These are phyloP conservation scores for Prosopis cineraria DNA, from an alignment of 306 rosid genomes.

Conservation along the genomic window DNA sequence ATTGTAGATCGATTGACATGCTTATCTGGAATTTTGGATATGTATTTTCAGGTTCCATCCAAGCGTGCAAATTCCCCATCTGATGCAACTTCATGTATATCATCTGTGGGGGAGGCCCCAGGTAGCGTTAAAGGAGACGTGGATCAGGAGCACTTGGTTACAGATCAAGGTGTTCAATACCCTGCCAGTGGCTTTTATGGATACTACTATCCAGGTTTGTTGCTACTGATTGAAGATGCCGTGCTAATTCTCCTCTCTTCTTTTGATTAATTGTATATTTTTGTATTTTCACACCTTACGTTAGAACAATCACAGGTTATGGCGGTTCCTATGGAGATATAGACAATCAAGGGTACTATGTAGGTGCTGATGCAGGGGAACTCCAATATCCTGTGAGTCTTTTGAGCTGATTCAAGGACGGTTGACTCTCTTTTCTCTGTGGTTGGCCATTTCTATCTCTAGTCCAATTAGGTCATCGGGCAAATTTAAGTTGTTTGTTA, in stretches of 20 bases:
- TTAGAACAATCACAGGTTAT: conserved; percentile 68
- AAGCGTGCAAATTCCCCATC: conserved; percentile 65
- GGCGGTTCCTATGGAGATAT: conserved; percentile 58
- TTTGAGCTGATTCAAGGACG: not conserved
- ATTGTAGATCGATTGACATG: not conserved
- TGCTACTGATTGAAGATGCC: conserved; percentile 24
- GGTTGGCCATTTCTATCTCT: conserved; percentile 30
- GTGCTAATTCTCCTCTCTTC: conserved; percentile 9
- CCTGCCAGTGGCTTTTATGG: conserved; percentile 57
- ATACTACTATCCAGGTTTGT: conserved; percentile 77
- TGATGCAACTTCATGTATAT: conserved; percentile 65
- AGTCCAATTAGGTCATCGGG: conserved; percentile 5
- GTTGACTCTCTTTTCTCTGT: conserved; percentile 4
- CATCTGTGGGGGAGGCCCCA: conserved; percentile 59
- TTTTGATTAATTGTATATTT: conserved; percentile 42
- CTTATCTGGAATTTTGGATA: conserved; percentile 12
- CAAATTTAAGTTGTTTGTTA: not conserved
- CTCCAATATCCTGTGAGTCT: conserved; percentile 76
- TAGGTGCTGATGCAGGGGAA: conserved; percentile 57
- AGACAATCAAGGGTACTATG: conserved; percentile 70
- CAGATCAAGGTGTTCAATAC: conserved; percentile 47
- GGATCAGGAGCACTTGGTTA: conserved; percentile 47
- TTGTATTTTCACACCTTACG: conserved; percentile 48
- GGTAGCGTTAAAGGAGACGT: conserved; percentile 49
- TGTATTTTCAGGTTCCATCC: conserved; percentile 46